A percentile compares a stretch with the other conserved stretches of the same genome.
phyloP scores from a whole-genome alignment of 148 eudicot species.

The Rhododendron ovatum region DNA sequence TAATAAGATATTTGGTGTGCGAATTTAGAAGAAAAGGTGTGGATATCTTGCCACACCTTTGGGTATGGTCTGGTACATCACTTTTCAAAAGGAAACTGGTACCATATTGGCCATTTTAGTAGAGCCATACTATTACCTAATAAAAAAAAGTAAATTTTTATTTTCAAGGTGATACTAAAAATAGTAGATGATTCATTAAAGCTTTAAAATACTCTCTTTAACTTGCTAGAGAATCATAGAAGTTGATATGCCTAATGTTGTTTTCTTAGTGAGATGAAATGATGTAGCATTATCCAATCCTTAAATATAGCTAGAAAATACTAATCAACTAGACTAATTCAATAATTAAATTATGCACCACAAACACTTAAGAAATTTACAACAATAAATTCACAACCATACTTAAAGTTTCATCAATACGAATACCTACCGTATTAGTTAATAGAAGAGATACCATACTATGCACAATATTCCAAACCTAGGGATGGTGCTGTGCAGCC shows the following conservation, averaged over 20 bases:
- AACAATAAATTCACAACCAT: background rate
- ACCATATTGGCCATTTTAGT: background rate
- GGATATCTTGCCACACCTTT: background rate
- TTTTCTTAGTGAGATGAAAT: background rate
- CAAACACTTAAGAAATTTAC: background rate
- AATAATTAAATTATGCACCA: background rate
- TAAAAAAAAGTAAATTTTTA: background rate
- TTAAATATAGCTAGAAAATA: background rate
- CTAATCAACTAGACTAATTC: background rate
- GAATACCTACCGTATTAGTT: too few species aligned
- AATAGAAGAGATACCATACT: too few species aligned
- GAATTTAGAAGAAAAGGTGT: background rate
- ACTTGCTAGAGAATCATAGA: background rate
- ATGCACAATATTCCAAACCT: too few species aligned
- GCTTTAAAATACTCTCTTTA: too few species aligned
- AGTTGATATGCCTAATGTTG: background rate
- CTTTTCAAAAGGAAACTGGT: background rate
- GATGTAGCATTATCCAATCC: background rate
- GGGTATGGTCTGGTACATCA: background rate
- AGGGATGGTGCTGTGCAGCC: too few species aligned
- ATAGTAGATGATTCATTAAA: background rate
- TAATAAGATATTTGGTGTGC: background rate
- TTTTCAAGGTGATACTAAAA: background rate
- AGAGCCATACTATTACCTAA: background rate
- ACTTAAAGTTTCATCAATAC: too few species aligned